Percentiles rank a stretch among this genome's conserved stretches.
phyloP scores from a whole-genome alignment of 2,329 filamentous ascomycete genomes.

The Aquanectria penicillioides region DNA sequence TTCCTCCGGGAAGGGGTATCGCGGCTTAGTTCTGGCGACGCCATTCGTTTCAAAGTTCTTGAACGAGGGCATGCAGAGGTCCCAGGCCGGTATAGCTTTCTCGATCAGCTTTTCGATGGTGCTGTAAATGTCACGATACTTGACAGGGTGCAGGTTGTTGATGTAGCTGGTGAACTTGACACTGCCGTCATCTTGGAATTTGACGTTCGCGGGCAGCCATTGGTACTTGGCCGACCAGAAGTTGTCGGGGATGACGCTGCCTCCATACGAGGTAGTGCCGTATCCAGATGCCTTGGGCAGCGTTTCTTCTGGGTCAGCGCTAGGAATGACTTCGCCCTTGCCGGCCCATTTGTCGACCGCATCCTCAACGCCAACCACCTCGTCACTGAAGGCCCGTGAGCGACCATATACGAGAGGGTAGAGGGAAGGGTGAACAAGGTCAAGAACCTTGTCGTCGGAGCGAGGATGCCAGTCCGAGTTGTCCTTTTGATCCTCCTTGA shows the following conservation, averaged over 20 bases:
- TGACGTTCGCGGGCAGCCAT: slow-evolving; percentile 44
- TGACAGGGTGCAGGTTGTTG: slow-evolving; percentile 56
- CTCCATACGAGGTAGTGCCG: slow-evolving; percentile 51
- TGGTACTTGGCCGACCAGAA: slow-evolving; percentile 45
- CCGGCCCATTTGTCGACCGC: slow-evolving; percentile 32
- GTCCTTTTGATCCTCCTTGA: slow-evolving; percentile 26
- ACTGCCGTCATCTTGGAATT: slow-evolving; percentile 49
- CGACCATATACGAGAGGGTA: slow-evolving; percentile 34
- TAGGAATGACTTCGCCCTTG: slow-evolving; percentile 31
- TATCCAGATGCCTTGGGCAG: slow-evolving; percentile 59
- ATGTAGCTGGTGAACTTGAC: slow-evolving; percentile 56
- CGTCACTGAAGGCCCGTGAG: slow-evolving; percentile 47
- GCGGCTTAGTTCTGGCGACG: slow-evolving; percentile 12
- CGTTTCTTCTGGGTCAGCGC: slow-evolving; percentile 61
- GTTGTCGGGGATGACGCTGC: slow-evolving; percentile 66
- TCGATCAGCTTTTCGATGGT: slow-evolving; percentile 50
- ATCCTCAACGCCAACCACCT: slow-evolving; percentile 39
- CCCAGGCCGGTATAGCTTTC: slow-evolving; percentile 53
- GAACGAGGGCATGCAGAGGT: slow-evolving; percentile 58
- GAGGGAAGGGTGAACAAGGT: slow-evolving; percentile 32
- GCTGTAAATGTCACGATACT: slow-evolving; percentile 43
- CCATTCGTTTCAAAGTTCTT: slow-evolving; percentile 41
- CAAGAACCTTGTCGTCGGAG: neutral
- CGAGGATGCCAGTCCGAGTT: slow-evolving; percentile 31
- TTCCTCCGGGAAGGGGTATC: neutral